phyloP scores from a whole-genome alignment of 495 filamentous ascomycete genomes.

The Neurospora intermedia region DNA sequence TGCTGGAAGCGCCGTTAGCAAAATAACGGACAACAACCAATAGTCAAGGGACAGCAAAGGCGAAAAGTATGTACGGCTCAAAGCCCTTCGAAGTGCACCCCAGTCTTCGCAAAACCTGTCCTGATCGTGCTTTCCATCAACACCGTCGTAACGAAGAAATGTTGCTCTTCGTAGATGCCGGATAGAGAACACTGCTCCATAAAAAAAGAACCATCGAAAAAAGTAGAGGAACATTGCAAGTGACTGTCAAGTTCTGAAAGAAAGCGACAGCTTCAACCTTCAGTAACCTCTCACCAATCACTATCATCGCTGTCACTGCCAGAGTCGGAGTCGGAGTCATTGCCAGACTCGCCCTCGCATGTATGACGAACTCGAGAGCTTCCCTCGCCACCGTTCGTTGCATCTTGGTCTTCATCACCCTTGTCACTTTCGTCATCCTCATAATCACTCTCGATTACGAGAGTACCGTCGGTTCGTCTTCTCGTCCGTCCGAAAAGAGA shows the following conservation, averaged over 20 bases:
- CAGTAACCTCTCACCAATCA: no score
- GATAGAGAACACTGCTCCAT: neutral
- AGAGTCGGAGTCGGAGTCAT: no score
- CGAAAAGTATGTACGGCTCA: neutral
- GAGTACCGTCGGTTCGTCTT: no score
- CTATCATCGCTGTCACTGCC: no score
- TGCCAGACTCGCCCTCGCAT: no score
- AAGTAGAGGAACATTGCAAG: neutral
- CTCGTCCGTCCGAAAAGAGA: no score
- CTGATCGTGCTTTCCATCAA: neutral
- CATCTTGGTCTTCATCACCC: no score
- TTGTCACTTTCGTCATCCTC: no score
- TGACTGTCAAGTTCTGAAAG: neutral
- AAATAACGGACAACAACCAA: neutral
- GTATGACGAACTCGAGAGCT: no score
- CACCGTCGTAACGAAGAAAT: neutral
- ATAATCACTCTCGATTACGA: no score
- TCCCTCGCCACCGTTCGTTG: no score
- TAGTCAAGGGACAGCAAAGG: neutral
- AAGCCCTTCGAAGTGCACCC: neutral
- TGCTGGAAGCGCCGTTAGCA: neutral
- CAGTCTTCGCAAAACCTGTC: neutral
- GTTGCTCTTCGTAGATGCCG: neutral
- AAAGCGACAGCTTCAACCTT: no score
- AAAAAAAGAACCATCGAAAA: neutral